Evolutionary conservation across 352 stramenopile species (phyloP), one percentile per base, ranked within the genome.

Genomic region (Phytophthora aleatoria): DNA sequence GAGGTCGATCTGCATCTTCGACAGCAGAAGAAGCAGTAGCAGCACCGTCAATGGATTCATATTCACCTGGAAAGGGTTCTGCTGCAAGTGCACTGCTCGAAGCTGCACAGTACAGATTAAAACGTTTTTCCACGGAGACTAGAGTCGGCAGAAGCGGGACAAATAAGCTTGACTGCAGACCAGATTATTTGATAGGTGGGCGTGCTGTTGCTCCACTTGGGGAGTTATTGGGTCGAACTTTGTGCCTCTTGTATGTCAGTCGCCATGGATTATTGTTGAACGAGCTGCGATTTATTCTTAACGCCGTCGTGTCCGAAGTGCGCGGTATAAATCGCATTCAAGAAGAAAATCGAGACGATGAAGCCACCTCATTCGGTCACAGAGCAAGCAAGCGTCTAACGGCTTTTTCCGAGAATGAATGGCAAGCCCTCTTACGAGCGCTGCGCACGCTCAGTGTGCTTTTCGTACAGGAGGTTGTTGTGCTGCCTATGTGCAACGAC

Each of bases 401-500:
- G 1, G 80, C 79, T 0, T 91, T 97, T 57, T 83, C 79, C 0
- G 85, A 94, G 35, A 68, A 73, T 8, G 67, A 88, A 12, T 96
- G 89, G 84, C 69, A 85, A 58, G 76, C 79, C 20, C 61, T 97
- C 8, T 65, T 95, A n/a, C 74, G 75, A 9, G 87, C 85, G 0
- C 69, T 97, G 30, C 69, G 77, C 41, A 73, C 83, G 1, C 53
- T 97, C 2, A 91, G 90, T 10, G 70, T 93, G 0, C 76, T 97
- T 8, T 90, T 88, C 31, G 83, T 93, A 10, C 85, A 97, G 33
- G 76, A 94, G 8, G 81, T 97, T n/a, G 59, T 97, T 1, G 79
- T 95, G 3, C 56, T 98, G 5, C 90, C 91, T 1, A 80, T 96
- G 31, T 97, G 96, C 67, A 90, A 94, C 36, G 87, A 97, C 30